Evolutionary conservation across 2,329 filamentous ascomycete species (phyloP), one percentile per base, ranked within the genome.

Genomic region (Thelonectria rubi): DNA sequence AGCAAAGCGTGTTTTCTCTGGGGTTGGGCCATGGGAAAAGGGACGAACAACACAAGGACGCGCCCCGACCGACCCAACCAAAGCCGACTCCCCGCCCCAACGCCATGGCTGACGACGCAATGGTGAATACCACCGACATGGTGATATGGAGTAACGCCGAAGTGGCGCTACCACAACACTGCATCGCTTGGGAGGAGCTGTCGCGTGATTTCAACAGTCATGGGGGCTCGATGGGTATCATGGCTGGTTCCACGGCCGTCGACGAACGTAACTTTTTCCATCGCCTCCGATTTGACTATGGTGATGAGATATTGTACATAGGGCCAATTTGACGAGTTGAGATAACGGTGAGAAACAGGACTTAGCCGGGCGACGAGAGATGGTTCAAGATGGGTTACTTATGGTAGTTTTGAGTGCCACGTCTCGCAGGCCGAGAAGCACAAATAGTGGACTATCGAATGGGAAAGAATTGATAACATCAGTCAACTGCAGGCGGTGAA

Each of bases 1-100:
- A 81, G 60, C 78, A 77, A 58, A 79, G 80, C 60, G 77, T 85
- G 40, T 83, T 24, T 24, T 24, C 24, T 24, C 24, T 24, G 24
- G 24, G 24, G 7, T 24, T 82, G 79, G 85, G 78, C 68, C 83
- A 85, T 65, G 73, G 80, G 57, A 80, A 81, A 63, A 68, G 65
- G 30, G 64, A 71, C 15, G 58, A 50, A 7, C 58, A 57, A 53
- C 52, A 62, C 51, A 52, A 55, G 30, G 39, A 51, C 15, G 43
- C 42, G 18, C 45, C 60, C 37, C 66, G 48, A 18, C 68, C 69
- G 46, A 72, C 65, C 39, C 65, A 62, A 32, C 66, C 72, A 6
- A 57, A 70, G 21, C 62, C 70, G 15, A 74, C 71, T n/a, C 62
- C 67, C 20, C 59, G 69, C 20, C 70, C 70, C 21, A 65, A 71